phyloP scores from a whole-genome alignment of 78 protist species.

The Cavenderia fasciculata region DNA sequence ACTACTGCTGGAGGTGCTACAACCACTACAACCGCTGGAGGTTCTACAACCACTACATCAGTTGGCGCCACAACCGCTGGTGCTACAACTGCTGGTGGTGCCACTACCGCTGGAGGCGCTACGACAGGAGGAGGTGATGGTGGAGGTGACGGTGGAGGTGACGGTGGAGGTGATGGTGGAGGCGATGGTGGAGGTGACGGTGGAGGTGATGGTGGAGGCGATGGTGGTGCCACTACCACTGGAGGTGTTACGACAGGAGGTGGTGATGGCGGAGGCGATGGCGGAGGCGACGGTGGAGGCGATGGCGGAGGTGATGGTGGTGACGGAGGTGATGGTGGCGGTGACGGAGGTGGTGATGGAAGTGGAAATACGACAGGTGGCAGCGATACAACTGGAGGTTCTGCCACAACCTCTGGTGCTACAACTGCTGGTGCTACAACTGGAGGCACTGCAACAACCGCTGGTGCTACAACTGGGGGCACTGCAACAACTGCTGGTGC shows the following conservation, averaged over 20 bases:
- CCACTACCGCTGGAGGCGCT: too few relatives aligned
- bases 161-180: not conserved
- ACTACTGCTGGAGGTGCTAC: not conserved
- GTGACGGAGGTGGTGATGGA: too few relatives aligned
- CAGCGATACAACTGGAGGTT: not conserved
- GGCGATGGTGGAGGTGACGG: slow-evolving; percentile 62
- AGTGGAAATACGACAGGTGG: not conserved
- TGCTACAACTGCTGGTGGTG: slow-evolving; percentile 15
- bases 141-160: slow-evolving; percentile 63
- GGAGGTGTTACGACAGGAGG: slow-evolving; percentile 54
- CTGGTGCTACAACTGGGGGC: too few relatives aligned
- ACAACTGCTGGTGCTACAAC: too few relatives aligned
- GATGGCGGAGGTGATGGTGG: slow-evolving; percentile 51
- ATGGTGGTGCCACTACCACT: not conserved
- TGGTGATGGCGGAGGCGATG: slow-evolving; percentile 73
- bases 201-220: slow-evolving; percentile 25
- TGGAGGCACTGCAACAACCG: too few relatives aligned
- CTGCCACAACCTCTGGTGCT: not conserved
- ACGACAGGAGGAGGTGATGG: slow-evolving; percentile 78
- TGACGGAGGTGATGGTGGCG: slow-evolving; percentile 53
- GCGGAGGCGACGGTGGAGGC: slow-evolving; percentile 48
- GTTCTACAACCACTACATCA: not conserved
- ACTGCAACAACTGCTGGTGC: too few relatives aligned
- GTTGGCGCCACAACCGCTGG: too few relatives aligned
- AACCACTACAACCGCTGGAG: slow-evolving; percentile 5